Conservation (phyloP, 2,329 filamentous ascomycete species). For the Colletotrichum liriopes region DNA sequence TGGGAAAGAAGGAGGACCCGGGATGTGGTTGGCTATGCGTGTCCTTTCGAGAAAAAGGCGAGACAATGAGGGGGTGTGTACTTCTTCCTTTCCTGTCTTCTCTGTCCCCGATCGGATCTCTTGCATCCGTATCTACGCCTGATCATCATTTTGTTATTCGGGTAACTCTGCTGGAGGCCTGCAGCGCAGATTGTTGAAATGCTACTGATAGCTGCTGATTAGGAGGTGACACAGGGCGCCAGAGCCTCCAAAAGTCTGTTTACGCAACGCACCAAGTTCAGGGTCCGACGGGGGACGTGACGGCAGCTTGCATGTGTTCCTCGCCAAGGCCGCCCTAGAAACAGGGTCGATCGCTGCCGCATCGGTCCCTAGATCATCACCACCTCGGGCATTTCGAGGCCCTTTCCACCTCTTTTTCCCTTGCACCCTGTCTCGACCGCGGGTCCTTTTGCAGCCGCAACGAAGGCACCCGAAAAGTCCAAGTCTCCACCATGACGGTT, state of each 20-base stretch:
- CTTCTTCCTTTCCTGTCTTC: neutral
- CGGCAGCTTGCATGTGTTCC: slow-evolving; percentile 38
- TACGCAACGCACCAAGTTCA: neutral
- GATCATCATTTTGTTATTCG: slow-evolving; percentile 3
- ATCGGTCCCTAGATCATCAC: slow-evolving; percentile 31
- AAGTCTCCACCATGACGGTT: slow-evolving; percentile 39
- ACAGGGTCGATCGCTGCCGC: slow-evolving; percentile 38
- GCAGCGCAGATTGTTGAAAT: neutral
- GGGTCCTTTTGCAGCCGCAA: slow-evolving; percentile 33
- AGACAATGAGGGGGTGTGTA: neutral
- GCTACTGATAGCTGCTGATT: neutral
- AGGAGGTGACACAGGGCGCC: too few species aligned
- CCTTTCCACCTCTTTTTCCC: slow-evolving; percentile 9
- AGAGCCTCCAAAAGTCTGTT: neutral
- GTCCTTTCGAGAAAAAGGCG: neutral
- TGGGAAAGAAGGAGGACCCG: neutral
- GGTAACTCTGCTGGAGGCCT: neutral
- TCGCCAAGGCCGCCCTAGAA: slow-evolving; percentile 34
- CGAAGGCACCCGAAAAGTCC: slow-evolving; percentile 21
- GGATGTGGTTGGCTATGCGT: neutral
- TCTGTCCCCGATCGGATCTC: neutral
- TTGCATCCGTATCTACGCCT: neutral
- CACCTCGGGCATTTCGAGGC: slow-evolving; percentile 27
- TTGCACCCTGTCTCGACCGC: slow-evolving; percentile 22
- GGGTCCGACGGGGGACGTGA: slow-evolving; percentile 38